Percentiles rank a stretch among this genome's conserved stretches.
These are phyloP conservation scores for Macrolepiota albuminosa DNA, from an alignment of 768 basidiomycete species.

Conservation along the genomic window DNA sequence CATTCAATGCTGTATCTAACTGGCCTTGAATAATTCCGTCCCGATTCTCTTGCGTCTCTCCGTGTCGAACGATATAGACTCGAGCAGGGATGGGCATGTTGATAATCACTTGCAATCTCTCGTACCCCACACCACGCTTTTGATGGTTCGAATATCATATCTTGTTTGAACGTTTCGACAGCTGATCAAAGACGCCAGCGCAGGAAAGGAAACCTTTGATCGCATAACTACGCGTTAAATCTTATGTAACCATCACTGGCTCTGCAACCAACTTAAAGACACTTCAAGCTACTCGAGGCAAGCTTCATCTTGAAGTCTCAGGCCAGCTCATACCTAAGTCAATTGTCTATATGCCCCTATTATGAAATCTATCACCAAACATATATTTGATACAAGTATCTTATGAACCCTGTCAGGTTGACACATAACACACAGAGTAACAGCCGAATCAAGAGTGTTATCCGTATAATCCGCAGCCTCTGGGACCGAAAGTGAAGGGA, in stretches of 20 bases:
- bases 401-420: neutral
- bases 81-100: constrained; percentile 30
- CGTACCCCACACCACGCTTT: neutral
- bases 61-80: constrained; percentile 71
- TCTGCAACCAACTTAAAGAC: neutral
- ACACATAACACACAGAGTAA: constrained; percentile 4
- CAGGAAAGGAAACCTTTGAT: constrained; percentile 3
- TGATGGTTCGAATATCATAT: constrained; percentile 8
- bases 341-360: neutral
- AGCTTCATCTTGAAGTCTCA: neutral
- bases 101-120: constrained; percentile 3
- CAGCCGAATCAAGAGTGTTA: neutral
- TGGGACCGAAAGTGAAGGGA: neutral
- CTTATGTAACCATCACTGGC: neutral
- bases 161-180: neutral
- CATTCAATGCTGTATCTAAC: constrained; percentile 62
- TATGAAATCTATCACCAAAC: neutral
- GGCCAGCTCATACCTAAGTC: too few species aligned
- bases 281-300: neutral
- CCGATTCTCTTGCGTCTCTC: constrained; percentile 70
- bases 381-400: neutral
- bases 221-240: neutral
- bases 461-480: neutral
- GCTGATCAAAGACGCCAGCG: constrained; percentile 1
- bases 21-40: constrained; percentile 71